These are phyloP conservation scores for Phylloporus sp. DNA, from an alignment of 768 basidiomycete genomes.

Conservation along the genomic window DNA sequence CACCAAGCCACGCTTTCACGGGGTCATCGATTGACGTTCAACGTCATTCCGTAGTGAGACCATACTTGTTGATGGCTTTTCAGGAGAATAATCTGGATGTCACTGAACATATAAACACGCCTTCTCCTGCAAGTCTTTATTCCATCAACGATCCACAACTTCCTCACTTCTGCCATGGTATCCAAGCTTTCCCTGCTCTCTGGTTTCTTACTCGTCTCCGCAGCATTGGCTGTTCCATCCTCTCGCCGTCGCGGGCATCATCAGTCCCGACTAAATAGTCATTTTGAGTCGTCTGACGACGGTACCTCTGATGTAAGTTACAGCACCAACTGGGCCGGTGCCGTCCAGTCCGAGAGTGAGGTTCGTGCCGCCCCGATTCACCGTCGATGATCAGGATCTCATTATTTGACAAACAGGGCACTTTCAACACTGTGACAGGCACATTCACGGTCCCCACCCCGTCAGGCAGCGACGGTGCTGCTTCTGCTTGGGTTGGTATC, in stretches of 20 bases:
- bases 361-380: slow-evolving; percentile 4
- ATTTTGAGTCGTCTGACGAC: not conserved
- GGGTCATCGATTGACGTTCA: not conserved
- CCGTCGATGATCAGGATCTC: not conserved
- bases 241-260: slow-evolving; percentile 11
- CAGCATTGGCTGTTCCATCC: slow-evolving; percentile 13
- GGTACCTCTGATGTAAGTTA: slow-evolving; percentile 9
- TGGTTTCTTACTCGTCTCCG: slow-evolving; percentile 19
- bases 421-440: slow-evolving; percentile 17
- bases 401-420: slow-evolving; percentile 10
- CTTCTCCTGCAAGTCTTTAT: not conserved
- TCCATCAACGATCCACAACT: not conserved
- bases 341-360: slow-evolving; percentile 1
- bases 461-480: slow-evolving; percentile 7
- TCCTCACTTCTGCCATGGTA: slow-evolving; percentile 11
- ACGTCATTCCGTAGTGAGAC: not conserved
- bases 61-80: not conserved
- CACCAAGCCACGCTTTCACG: not conserved
- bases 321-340: slow-evolving; percentile 20
- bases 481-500: slow-evolving; percentile 25
- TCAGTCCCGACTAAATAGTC: slow-evolving; percentile 10
- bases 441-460: slow-evolving; percentile 20
- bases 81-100: slow-evolving; percentile 1
- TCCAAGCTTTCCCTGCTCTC: slow-evolving; percentile 13
- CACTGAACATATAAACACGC: slow-evolving; percentile 9